Conservation (phyloP, 345 rosid species). For the Gossypium sturtianum region DNA sequence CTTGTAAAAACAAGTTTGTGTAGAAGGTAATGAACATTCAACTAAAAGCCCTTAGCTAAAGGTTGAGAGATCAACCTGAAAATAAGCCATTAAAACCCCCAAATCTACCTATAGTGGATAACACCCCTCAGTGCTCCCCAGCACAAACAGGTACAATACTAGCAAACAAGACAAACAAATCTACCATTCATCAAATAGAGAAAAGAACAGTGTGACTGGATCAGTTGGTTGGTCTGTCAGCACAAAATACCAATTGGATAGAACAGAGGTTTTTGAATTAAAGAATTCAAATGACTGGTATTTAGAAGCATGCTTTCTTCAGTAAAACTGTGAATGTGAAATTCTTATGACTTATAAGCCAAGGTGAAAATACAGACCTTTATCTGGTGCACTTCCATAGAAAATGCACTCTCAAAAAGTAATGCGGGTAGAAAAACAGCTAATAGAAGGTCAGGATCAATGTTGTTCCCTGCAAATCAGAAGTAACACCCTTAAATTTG, state of each 20-base stretch:
- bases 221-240: neutral
- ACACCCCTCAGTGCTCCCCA: neutral
- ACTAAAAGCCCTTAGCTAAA: neutral
- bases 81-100: neutral
- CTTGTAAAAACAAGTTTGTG: too few relatives aligned
- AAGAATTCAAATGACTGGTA: neutral
- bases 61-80: neutral
- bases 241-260: neutral
- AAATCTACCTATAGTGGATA: neutral
- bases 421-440: constrained; percentile 98
- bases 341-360: neutral
- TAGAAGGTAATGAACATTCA: neutral
- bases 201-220: neutral
- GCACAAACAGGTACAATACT: neutral
- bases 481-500: constrained; percentile 1
- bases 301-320: neutral
- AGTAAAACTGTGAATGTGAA: neutral
- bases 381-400: constrained; percentile 93
- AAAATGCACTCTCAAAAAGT: constrained; percentile 91
- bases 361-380: constrained; percentile 44
- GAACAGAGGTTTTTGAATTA: neutral
- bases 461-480: constrained; percentile 60
- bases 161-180: too few relatives aligned
- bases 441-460: constrained; percentile 78
- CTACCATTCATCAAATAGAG: neutral